Conservation (phyloP, 2,329 filamentous ascomycete genomes). For the Trichoderma afroharzianum region DNA sequence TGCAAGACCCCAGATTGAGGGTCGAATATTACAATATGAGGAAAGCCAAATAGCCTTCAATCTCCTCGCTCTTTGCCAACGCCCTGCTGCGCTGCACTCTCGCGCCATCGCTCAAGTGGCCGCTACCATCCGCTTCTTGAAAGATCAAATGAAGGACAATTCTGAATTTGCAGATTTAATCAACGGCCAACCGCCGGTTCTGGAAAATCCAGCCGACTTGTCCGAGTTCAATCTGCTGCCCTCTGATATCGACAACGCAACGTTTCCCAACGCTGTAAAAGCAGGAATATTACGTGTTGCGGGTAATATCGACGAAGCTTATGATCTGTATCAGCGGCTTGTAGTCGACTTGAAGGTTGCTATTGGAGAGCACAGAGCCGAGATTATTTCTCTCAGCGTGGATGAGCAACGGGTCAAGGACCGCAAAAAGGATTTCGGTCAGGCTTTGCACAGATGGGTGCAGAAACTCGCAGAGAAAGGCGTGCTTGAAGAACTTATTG, state of each 20-base stretch:
- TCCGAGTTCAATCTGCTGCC: constrained; percentile 30
- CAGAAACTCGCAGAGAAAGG: constrained; percentile 65
- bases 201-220: constrained; percentile 27
- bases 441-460: constrained; percentile 66
- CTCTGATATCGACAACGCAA: constrained; percentile 25
- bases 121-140: constrained; percentile 37
- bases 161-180: constrained; percentile 24
- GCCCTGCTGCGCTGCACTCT: constrained; percentile 52
- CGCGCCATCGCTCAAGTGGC: constrained; percentile 44
- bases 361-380: constrained; percentile 45
- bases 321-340: constrained; percentile 38
- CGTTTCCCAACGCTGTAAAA: constrained; percentile 20
- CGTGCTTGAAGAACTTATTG: constrained; percentile 46
- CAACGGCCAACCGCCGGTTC: constrained; percentile 21
- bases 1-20: constrained; percentile 61
- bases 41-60: constrained; percentile 69
- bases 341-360: constrained; percentile 40
- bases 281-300: constrained; percentile 17
- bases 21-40: constrained; percentile 64
- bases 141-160: constrained; percentile 28
- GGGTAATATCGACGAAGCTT: constrained; percentile 26
- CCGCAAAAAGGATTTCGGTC: constrained; percentile 64
- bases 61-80: constrained; percentile 69
- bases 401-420: constrained; percentile 52
- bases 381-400: constrained; percentile 42